A percentile compares a stretch with the other conserved stretches of the same genome.
These are phyloP conservation scores for Chlamydomonas sp. DNA, from an alignment of 139 green algal genomes.

Conservation along the genomic window DNA sequence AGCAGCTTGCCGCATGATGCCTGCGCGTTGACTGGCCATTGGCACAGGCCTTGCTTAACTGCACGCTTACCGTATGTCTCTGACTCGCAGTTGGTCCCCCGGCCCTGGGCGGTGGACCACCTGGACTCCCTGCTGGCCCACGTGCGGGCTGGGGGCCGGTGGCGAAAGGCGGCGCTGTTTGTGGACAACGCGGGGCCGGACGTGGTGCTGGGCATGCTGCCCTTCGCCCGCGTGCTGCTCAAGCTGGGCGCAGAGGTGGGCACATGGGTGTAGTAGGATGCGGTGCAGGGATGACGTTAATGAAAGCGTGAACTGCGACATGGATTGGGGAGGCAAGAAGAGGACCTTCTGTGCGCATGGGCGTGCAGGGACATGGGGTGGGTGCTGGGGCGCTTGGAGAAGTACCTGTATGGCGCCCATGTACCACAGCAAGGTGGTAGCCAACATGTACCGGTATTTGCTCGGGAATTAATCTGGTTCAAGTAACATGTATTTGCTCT, in stretches of 20 bases:
- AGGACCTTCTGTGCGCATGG: background rate
- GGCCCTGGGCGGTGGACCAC: slow-evolving; percentile 89
- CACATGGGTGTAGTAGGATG: too few species aligned
- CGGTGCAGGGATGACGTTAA: background rate
- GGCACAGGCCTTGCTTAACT: background rate
- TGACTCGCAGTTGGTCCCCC: background rate
- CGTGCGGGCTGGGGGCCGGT: slow-evolving; percentile 22
- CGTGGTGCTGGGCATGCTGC: slow-evolving; percentile 89
- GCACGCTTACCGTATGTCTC: background rate
- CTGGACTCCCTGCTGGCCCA: slow-evolving; percentile 69
- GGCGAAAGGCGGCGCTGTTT: slow-evolving; percentile 85
- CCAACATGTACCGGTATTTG: background rate
- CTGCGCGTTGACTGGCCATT: too few species aligned
- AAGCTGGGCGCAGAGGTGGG: slow-evolving; percentile 62
- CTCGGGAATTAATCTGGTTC: too few species aligned
- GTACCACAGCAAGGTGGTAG: background rate
- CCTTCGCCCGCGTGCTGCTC: slow-evolving; percentile 86
- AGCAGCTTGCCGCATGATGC: too few species aligned
- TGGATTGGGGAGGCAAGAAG: background rate
- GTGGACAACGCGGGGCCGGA: slow-evolving; percentile 93
- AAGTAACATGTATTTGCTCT: too few species aligned
- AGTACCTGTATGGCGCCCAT: too few species aligned
- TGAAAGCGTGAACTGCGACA: background rate
- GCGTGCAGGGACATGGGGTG: too few species aligned
- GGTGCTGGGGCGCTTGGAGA: too few species aligned